A percentile compares a stretch with the other conserved stretches of the same genome.
These are phyloP conservation scores for Copromyces sp. DNA, from an alignment of 495 filamentous ascomycete species.

Conservation along the genomic window DNA sequence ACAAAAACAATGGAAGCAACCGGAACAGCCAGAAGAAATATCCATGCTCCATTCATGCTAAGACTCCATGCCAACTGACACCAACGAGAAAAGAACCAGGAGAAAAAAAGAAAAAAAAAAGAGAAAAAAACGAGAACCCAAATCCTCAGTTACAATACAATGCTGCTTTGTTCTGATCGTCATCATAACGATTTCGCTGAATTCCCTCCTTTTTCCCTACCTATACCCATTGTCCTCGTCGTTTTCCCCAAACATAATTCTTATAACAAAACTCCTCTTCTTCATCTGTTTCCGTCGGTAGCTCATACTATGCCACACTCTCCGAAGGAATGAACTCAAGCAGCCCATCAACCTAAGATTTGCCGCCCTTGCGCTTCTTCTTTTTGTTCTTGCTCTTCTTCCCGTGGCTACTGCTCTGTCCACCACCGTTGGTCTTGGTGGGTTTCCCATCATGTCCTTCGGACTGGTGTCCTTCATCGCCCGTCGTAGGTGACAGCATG, in stretches of 20 bases:
- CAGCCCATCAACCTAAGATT: slow-evolving; percentile 23
- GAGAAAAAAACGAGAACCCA: background rate
- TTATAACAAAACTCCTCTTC: background rate
- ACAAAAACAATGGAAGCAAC: background rate
- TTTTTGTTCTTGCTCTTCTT: slow-evolving; percentile 27
- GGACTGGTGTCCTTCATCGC: slow-evolving; percentile 4
- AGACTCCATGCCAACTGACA: background rate
- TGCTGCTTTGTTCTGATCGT: background rate
- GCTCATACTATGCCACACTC: background rate
- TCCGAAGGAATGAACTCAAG: slow-evolving; percentile 8
- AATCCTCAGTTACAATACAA: background rate
- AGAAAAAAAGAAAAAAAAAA: background rate
- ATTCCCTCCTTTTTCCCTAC: background rate
- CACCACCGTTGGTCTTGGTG: background rate
- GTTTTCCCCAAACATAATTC: background rate
- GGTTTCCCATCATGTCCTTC: slow-evolving; percentile 8
- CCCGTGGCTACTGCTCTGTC: slow-evolving; percentile 6
- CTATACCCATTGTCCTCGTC: background rate
- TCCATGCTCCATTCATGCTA: background rate
- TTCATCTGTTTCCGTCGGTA: background rate
- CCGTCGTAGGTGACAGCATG: slow-evolving; percentile 2
- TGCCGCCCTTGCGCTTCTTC: slow-evolving; percentile 35
- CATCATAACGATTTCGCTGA: background rate
- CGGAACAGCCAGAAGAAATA: background rate
- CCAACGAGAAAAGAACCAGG: background rate